These are phyloP conservation scores for Sonneratia alba DNA, from an alignment of 345 rosid genomes.

Conservation along the genomic window DNA sequence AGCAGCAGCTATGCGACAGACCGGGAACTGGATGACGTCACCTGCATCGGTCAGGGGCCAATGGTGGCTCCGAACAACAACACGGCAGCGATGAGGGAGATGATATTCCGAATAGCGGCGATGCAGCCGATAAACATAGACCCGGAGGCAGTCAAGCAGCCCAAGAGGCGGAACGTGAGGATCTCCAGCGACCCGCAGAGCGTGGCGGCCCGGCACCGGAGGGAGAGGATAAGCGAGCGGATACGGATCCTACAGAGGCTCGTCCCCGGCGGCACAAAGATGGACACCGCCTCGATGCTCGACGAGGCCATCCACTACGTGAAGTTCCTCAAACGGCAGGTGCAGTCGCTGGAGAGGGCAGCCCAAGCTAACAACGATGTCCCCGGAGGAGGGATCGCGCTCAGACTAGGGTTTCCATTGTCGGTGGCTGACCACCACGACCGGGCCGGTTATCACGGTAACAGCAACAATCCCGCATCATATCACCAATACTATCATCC, in stretches of 20 bases:
- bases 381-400: slow-evolving; percentile 11
- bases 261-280: slow-evolving; percentile 70
- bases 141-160: slow-evolving; percentile 58
- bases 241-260: slow-evolving; percentile 59
- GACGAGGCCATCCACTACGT: slow-evolving; percentile 69
- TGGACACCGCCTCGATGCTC: slow-evolving; percentile 75
- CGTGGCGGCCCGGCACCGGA: slow-evolving; percentile 55
- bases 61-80: not conserved
- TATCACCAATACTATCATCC: not conserved
- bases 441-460: not conserved
- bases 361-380: not conserved
- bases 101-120: slow-evolving; percentile 56
- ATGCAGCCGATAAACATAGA: slow-evolving; percentile 68
- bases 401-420: slow-evolving; percentile 27
- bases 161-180: slow-evolving; percentile 55
- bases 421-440: slow-evolving; percentile 15
- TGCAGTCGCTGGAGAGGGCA: slow-evolving; percentile 44
- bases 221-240: slow-evolving; percentile 64
- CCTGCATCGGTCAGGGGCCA: not conserved
- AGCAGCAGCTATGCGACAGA: not conserved
- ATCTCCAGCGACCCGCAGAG: slow-evolving; percentile 70
- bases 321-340: slow-evolving; percentile 62
- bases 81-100: slow-evolving; percentile 68
- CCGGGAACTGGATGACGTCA: not conserved
- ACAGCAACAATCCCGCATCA: not conserved